Evolutionary conservation across 176 grass and related monocot species (phyloP), one percentile per base, ranked within the genome.

Genomic region (Paspalum notatum): DNA sequence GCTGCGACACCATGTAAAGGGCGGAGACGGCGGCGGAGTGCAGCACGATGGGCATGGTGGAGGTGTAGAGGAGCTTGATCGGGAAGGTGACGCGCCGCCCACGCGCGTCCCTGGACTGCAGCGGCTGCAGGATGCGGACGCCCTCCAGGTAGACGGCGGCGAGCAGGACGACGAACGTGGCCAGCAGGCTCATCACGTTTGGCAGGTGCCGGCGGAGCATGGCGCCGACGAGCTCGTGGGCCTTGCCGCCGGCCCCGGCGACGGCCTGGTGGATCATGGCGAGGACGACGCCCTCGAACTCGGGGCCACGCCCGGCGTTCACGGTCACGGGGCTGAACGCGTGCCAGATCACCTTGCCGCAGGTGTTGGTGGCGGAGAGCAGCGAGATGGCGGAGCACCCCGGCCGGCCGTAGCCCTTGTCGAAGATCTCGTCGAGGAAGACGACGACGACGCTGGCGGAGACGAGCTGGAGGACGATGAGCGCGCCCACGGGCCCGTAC

Each of bases 231-330:
- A 68, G 40, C 65, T 9, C 10, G 40, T 10, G 20, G 65, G 18
- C 12, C 18, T 20, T 22, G 65, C 65, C 40, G 65, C 65, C 40
- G 65, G 65, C 41, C 40, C 25, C 12, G 38, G 11, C 38, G 38
- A n/a, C 38, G 63, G 38, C 63, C 18, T 67, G 18, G 64, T 67
- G 14, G 64, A 41, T 11, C 18, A 67, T 18, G 40, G 64, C 64
- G 66, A 69, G 66, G 21, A 70, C 67, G 44, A 26, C 1, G 67
- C 67, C 67, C 67, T 70, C 44, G 67, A 70, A 70, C 67, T 70
- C 44, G 1, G 43, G 43, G 1, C 67, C 67, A 4, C 21, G 67
- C 0, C 21, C 67, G 7, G 63, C 12, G 65, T 68, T 45, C 10
- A 68, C 65, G 18, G 40, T 68, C 10, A 68, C 20, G 40, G 40